Conservation (phyloP, 73 alveolate species). For the Blepharisma stoltei region DNA sequence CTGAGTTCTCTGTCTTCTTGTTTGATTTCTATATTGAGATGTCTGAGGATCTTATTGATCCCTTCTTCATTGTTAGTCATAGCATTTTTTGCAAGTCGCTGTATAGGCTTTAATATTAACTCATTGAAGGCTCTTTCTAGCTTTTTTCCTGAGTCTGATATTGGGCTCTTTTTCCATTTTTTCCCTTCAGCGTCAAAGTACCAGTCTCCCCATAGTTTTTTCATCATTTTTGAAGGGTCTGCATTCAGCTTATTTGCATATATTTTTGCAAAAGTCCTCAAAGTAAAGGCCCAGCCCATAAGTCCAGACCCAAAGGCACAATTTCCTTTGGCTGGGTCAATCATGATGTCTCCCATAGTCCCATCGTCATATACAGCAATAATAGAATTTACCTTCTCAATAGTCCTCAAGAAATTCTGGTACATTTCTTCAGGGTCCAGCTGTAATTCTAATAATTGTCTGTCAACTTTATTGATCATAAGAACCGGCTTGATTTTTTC, state of each 20-base stretch:
- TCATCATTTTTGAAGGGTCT: conserved; percentile 57
- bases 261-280: conserved; percentile 75
- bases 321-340: conserved; percentile 77
- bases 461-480: conserved; percentile 92
- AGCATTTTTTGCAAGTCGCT: conserved; percentile 19
- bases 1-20: conserved; percentile 54
- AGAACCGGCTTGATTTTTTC: conserved; percentile 89
- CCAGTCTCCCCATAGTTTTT: conserved; percentile 87
- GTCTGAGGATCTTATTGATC: conserved; percentile 53
- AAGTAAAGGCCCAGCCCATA: conserved; percentile 93
- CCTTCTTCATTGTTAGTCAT: conserved; percentile 60
- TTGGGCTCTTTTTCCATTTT: conserved; percentile 36
- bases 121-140: conserved; percentile 79
- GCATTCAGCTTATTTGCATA: conserved; percentile 66
- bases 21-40: conserved; percentile 54
- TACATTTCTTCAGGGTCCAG: conserved; percentile 87
- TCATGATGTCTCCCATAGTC: conserved; percentile 55
- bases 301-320: conserved; percentile 93
- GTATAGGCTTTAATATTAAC: conserved; percentile 81
- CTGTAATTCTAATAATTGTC: conserved; percentile 71
- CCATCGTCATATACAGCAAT: conserved; percentile 69
- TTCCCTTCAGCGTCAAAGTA: conserved; percentile 59
- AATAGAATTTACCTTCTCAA: conserved; percentile 73
- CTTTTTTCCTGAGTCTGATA: conserved; percentile 51
- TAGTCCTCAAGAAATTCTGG: conserved; percentile 55